Evolutionary conservation across 2,329 filamentous ascomycete genomes (phyloP), one percentile per base, ranked within the genome.

Genomic region (Apiospora hydei): DNA sequence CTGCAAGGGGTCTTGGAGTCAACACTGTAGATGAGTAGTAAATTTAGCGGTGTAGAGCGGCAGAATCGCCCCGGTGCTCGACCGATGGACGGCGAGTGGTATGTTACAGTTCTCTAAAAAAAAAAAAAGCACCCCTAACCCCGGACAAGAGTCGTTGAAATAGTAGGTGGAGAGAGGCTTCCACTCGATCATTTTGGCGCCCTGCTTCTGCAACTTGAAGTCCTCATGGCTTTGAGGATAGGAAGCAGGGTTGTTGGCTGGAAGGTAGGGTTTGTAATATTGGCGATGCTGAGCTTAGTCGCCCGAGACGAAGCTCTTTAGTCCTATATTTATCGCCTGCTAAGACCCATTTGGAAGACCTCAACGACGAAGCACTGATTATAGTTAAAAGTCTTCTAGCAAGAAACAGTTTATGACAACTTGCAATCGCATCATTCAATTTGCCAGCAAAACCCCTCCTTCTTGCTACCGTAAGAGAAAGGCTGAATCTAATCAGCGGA

Each of bases 21-120:
- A 64, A 38, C 30, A 7, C 34, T 41, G 53, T 38, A 64, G 34
- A 24, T 64, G 34, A 64, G 34, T 64, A 64, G 57, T n/a, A 64
- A 64, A 14, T 64, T 41, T 64, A 34, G 57, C 57, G 57, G 57
- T 64, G 34, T n/a, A n/a, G 1, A n/a, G 10, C 18, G 57, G 57
- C 57, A 64, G 18, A 64, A 64, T 13, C 10, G 18, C 34, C 30
- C 30, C 34, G 18, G 3, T 41, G 57, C 30, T 18, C 13, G 30
- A 41, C 57, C 57, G 57, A 49, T 49, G 46, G 46, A 49, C 46
- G 46, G 46, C 7, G 21, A 49, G 18, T 49, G 34, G 3, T 8
- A 49, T 49, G 34, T 5, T 8, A 49, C 46, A 49, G 8, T n/a
- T 49, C 46, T 18, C 44, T 3, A 0, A 11, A 49, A 49, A 5